Evolutionary conservation across 371 early-diverging fungal genomes (phyloP).

Genomic region (Dinochytrium kinnereticum): DNA sequence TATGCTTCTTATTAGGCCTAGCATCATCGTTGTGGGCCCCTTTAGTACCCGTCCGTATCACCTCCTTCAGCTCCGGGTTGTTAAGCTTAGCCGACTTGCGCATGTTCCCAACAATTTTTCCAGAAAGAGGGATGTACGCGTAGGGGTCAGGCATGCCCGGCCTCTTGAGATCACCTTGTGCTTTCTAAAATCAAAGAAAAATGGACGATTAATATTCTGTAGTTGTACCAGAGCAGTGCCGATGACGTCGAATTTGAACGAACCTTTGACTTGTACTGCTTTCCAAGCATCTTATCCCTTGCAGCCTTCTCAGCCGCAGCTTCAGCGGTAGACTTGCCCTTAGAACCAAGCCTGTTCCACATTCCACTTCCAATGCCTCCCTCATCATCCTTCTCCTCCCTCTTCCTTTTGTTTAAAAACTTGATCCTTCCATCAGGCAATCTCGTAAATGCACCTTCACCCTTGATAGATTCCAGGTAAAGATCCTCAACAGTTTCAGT

Average conservation of each 20-base stretch:
- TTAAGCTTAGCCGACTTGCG: slow-evolving; percentile 51
- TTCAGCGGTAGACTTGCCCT: slow-evolving; percentile 19
- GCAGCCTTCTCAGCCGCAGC: slow-evolving; percentile 25
- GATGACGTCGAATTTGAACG: neutral
- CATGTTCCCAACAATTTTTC: slow-evolving; percentile 51
- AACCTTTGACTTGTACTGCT: slow-evolving; percentile 69
- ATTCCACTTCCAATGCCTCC: slow-evolving; percentile 61
- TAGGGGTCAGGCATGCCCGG: slow-evolving; percentile 89
- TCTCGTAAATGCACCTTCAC: slow-evolving; percentile 86
- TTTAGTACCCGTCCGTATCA: slow-evolving; percentile 9
- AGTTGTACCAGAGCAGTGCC: no score
- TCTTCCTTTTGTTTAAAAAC: slow-evolving; percentile 64
- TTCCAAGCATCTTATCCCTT: slow-evolving; percentile 46
- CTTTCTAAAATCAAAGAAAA: slow-evolving; percentile 63
- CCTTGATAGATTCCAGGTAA: slow-evolving; percentile 77
- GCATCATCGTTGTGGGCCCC: neutral
- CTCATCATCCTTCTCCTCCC: slow-evolving; percentile 36
- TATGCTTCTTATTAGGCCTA: neutral
- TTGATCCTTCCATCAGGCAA: slow-evolving; percentile 83
- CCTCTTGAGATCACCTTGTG: slow-evolving; percentile 92
- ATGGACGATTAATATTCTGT: no score
- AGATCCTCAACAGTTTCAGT: slow-evolving; percentile 71
- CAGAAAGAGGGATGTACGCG: slow-evolving; percentile 89
- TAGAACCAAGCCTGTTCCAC: slow-evolving; percentile 48
- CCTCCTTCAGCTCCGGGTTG: slow-evolving; percentile 41